Conservation (phyloP, 441 rosid species). For the Manihot esculenta region DNA sequence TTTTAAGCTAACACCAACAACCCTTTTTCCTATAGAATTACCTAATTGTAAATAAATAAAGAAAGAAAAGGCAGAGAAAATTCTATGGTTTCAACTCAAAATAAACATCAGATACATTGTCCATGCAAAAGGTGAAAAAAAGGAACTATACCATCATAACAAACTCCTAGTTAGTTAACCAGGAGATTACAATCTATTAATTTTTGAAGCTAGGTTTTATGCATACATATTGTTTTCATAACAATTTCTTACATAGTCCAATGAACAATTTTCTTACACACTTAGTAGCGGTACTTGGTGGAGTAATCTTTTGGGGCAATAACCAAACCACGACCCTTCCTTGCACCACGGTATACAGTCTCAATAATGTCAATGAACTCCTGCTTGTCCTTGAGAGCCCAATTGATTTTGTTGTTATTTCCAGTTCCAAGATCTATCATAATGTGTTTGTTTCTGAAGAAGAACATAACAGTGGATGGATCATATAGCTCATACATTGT, state of each 20-base stretch:
- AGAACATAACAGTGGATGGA: slow-evolving; percentile 94
- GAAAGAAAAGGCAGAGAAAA: neutral
- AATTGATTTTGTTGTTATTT: slow-evolving; percentile 94
- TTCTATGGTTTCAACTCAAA: neutral
- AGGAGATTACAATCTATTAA: neutral
- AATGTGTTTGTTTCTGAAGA: slow-evolving; percentile 94
- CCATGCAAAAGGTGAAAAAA: no score
- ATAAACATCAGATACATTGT: no score
- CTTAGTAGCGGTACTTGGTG: slow-evolving; percentile 86
- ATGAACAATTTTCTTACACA: neutral
- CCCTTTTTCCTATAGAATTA: no score
- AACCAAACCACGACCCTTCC: slow-evolving; percentile 93
- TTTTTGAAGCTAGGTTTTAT: neutral
- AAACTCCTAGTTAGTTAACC: neutral
- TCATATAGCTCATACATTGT: slow-evolving; percentile 95
- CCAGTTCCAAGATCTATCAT: slow-evolving; percentile 98
- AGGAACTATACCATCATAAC: neutral
- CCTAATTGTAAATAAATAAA: neutral
- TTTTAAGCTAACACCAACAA: neutral
- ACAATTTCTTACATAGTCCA: slow-evolving; percentile 8
- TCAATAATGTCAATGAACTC: slow-evolving; percentile 87
- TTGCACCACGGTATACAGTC: slow-evolving; percentile 84
- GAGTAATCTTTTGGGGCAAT: slow-evolving; percentile 97
- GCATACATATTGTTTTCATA: neutral
- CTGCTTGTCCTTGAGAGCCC: slow-evolving; percentile 97